A percentile compares a stretch with the other conserved stretches of the same genome.
Evolutionary conservation across 352 stramenopile genomes (phyloP).

Genomic region (Phytophthora cajani): DNA sequence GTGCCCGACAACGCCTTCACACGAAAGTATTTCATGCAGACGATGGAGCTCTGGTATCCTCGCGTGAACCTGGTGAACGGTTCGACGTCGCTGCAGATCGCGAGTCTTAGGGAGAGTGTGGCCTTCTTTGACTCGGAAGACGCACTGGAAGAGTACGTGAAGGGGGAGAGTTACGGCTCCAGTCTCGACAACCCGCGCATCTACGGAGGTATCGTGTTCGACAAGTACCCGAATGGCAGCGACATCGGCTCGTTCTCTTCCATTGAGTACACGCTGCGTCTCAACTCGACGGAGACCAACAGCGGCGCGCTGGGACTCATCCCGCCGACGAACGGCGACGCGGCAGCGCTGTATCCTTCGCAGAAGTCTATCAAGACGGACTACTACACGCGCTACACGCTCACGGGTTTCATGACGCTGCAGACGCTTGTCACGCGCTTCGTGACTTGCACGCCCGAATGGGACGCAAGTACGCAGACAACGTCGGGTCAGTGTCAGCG

Average conservation of each 20-base stretch:
- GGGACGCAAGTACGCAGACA: slow-evolving; percentile 29
- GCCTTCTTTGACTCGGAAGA: slow-evolving; percentile 53
- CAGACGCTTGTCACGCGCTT: slow-evolving; percentile 71
- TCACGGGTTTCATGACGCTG: slow-evolving; percentile 69
- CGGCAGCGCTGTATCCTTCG: slow-evolving; percentile 56
- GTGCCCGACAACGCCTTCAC: slow-evolving; percentile 60
- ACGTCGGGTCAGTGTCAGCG: slow-evolving; percentile 1
- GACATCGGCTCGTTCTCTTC: slow-evolving; percentile 48
- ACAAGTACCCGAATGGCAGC: slow-evolving; percentile 36
- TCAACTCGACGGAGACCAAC: slow-evolving; percentile 59
- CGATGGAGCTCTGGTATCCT: slow-evolving; percentile 63
- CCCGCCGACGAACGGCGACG: slow-evolving; percentile 56
- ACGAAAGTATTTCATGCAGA: slow-evolving; percentile 64
- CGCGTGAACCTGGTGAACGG: slow-evolving; percentile 52
- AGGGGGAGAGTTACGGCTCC: slow-evolving; percentile 45
- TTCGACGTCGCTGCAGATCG: slow-evolving; percentile 36
- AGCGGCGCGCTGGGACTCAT: slow-evolving; percentile 29
- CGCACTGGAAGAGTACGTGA: slow-evolving; percentile 55
- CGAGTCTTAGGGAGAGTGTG: slow-evolving; percentile 54
- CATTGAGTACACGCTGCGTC: slow-evolving; percentile 70
- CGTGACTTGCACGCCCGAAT: slow-evolving; percentile 60
- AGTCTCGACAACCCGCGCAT: slow-evolving; percentile 52
- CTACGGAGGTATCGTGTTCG: slow-evolving; percentile 65
- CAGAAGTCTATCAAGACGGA: slow-evolving; percentile 47
- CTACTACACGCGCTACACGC: slow-evolving; percentile 50